Evolutionary conservation across 1,284 basidiomycete genomes (phyloP), one percentile per base, ranked within the genome.

Genomic region (Gomphus sp.): DNA sequence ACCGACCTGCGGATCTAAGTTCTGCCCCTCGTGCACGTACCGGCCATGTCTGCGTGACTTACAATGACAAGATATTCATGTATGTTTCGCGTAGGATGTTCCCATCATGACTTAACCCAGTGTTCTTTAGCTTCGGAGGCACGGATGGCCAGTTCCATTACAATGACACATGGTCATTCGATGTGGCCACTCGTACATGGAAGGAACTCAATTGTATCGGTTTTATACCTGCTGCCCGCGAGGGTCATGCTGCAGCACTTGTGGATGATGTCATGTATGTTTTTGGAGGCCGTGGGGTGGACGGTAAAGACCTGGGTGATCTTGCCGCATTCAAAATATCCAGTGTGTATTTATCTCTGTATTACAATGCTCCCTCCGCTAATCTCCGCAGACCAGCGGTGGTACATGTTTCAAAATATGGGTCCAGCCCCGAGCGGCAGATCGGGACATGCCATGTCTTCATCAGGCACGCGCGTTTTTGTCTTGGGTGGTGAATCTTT

Each of bases 351-450:
- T 58, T n/a, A 51, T 45, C 34, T 28, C 18, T 54, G 28, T 33
- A 50, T 49, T 7, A 18, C 25, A 44, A n/a, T 48, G 14, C 44
- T 60, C 43, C 22, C 39, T 28, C 22, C 1, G 31, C 31, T 36
- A 28, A 25, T 33, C 53, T 54, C 52, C 52, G 3, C 64, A 88
- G 83, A 84, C 71, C 83, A 85, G 65, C 76, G 84, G 66, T 98
- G 96, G 96, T 99, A 95, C 75, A 98, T 96, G 92, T 98, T 99
- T 76, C 94, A 97, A 72, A 97, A 98, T 71, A 98, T 98, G 96
- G 96, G 96, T 2, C 94, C 94, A 11, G 82, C 91, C 7, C 96
- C 96, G 1, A 86, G 80, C 58, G 91, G 93, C 12, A 82, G 96
- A 55, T 94, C 91, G 14, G 96, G 96, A 3, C 96, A 99, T 73